Evolutionary conservation across 1,284 basidiomycete species (phyloP).

Genomic region (Apiotrichum porosum): DNA sequence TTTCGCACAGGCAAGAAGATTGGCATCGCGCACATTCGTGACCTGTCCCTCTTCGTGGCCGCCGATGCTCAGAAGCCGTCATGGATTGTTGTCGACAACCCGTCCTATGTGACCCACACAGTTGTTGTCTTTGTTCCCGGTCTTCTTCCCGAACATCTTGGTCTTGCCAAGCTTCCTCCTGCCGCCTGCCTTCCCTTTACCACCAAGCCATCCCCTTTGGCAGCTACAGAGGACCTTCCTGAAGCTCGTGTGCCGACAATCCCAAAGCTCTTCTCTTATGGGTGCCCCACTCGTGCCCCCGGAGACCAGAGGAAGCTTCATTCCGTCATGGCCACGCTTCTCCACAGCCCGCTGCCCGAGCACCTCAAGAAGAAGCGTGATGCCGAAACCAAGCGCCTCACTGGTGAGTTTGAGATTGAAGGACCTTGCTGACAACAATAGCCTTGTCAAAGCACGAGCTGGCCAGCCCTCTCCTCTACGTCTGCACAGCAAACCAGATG

Average conservation of each 20-base stretch:
- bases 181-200: conserved; percentile 57
- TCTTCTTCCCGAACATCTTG: conserved; percentile 63
- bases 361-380: conserved; percentile 64
- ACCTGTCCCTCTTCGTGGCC: conserved; percentile 72
- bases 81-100: conserved; percentile 78
- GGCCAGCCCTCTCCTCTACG: conserved; percentile 58
- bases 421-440: conserved; percentile 2
- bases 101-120: conserved; percentile 65
- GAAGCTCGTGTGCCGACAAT: conserved; percentile 62
- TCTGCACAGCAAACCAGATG: conserved; percentile 77
- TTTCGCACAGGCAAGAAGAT: conserved; percentile 67
- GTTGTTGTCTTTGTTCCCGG: conserved; percentile 76
- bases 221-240: conserved; percentile 28
- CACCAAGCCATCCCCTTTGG: conserved; percentile 52
- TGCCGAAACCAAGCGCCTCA: conserved; percentile 45
- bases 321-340: conserved; percentile 73
- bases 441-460: conserved; percentile 9
- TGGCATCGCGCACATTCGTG: conserved; percentile 77
- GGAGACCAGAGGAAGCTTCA: conserved; percentile 79
- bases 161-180: conserved; percentile 57
- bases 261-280: conserved; percentile 77
- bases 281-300: conserved; percentile 81
- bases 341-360: conserved; percentile 69
- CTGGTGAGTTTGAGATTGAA: conserved; percentile 20
- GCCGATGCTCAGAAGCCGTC: conserved; percentile 72